These are phyloP conservation scores for Corymbia citriodora DNA, from an alignment of 441 rosid species.

Conservation along the genomic window DNA sequence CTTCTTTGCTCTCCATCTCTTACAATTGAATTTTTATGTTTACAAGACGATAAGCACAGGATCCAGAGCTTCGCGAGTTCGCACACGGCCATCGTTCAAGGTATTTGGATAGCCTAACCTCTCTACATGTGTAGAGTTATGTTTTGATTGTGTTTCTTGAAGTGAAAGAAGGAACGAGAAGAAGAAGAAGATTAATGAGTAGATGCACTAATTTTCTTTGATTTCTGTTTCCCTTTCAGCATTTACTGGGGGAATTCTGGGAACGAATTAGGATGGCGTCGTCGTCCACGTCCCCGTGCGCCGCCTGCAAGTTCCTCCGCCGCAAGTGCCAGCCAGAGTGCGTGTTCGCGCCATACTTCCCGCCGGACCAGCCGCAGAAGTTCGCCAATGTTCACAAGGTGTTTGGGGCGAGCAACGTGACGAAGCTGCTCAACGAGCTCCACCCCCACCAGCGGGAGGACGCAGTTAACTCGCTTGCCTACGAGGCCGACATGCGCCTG, in stretches of 20 bases:
- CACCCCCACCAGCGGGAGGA: constrained; percentile 63
- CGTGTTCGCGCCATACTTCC: constrained; percentile 90
- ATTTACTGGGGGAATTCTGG: constrained; percentile 4
- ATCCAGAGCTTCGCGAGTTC: not conserved
- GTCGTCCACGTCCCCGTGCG: constrained; percentile 80
- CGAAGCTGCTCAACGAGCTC: constrained; percentile 76
- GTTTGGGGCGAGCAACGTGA: constrained; percentile 85
- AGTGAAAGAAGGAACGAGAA: not conserved
- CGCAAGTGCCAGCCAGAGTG: constrained; percentile 91
- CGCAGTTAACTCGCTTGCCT: constrained; percentile 81
- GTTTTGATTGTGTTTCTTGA: not conserved
- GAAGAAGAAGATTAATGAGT: not conserved
- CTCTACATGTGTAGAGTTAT: not conserved
- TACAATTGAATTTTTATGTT: not conserved
- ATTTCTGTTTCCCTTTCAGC: not conserved
- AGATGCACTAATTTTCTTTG: not conserved
- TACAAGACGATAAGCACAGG: not conserved
- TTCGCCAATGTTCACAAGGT: constrained; percentile 77
- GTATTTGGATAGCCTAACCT: not conserved
- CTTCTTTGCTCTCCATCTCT: not conserved
- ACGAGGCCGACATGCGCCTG: constrained; percentile 79
- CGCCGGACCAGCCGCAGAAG: constrained; percentile 83
- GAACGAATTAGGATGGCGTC: constrained; percentile 41
- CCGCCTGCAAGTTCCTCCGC: constrained; percentile 81
- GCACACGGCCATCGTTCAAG: not conserved